A percentile compares a stretch with the other conserved stretches of the same genome.
These are phyloP conservation scores for Phialophora chinensis DNA, from an alignment of 2,329 filamentous ascomycete species.

Conservation along the genomic window DNA sequence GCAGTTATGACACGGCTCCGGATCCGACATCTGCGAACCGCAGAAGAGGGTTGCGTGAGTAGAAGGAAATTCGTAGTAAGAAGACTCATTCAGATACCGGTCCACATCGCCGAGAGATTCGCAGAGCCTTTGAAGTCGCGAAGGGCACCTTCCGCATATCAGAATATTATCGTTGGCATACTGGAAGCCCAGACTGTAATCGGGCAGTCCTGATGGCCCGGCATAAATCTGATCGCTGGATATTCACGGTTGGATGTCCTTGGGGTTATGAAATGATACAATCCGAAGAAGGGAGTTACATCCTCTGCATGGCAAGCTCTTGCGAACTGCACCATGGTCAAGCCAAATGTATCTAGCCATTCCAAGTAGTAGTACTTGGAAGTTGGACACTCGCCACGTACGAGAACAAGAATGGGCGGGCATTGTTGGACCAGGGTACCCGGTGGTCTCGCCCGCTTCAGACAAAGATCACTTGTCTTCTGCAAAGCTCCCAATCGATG, in stretches of 20 bases:
- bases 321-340: not conserved
- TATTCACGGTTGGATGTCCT: not conserved
- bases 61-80: not conserved
- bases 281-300: not conserved
- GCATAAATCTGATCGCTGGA: not conserved
- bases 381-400: not conserved
- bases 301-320: not conserved
- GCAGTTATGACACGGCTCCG: not conserved
- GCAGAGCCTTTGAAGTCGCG: too few relatives aligned
- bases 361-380: not conserved
- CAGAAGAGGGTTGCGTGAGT: not conserved
- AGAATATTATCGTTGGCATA: too few relatives aligned
- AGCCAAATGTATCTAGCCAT: not conserved
- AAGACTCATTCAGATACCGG: not conserved
- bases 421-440: not conserved
- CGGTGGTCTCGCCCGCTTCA: too few relatives aligned
- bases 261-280: not conserved
- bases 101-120: too few relatives aligned
- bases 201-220: not conserved
- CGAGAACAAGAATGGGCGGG: not conserved
- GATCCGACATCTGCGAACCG: not conserved
- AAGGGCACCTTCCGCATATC: too few relatives aligned
- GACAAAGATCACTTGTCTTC: not conserved
- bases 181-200: not conserved
- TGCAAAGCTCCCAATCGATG: not conserved